These are phyloP conservation scores for Skeletonema potamos DNA, from an alignment of 108 stramenopile genomes.

Conservation along the genomic window DNA sequence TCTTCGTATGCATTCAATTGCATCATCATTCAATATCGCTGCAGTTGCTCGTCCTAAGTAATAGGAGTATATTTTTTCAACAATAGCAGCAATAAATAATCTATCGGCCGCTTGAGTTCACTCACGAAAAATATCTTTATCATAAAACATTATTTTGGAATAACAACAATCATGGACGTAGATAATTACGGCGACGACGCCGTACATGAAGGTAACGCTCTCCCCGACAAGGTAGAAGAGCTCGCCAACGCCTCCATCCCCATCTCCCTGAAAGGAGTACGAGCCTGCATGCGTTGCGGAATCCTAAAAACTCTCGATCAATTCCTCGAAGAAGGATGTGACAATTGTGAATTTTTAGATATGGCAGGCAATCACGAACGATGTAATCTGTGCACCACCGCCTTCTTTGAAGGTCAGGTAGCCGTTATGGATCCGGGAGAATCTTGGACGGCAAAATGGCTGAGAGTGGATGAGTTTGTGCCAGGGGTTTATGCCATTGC, in stretches of 20 bases:
- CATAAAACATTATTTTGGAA: not conserved
- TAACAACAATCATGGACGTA: slow-evolving; percentile 27
- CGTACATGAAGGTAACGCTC: slow-evolving; percentile 66
- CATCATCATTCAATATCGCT: too few relatives aligned
- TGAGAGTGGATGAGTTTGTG: slow-evolving; percentile 70
- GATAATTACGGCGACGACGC: slow-evolving; percentile 46
- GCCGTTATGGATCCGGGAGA: slow-evolving; percentile 90
- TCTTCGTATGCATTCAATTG: too few relatives aligned
- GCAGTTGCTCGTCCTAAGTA: not conserved
- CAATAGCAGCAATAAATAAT: too few relatives aligned
- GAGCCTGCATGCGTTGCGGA: slow-evolving; percentile 90
- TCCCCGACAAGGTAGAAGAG: slow-evolving; percentile 78
- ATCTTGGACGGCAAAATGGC: slow-evolving; percentile 88
- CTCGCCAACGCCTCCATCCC: slow-evolving; percentile 78
- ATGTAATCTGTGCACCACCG: slow-evolving; percentile 75
- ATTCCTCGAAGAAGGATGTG: slow-evolving; percentile 87
- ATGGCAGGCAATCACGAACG: slow-evolving; percentile 77
- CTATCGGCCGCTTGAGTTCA: too few relatives aligned
- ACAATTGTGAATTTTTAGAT: slow-evolving; percentile 90
- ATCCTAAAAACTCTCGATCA: slow-evolving; percentile 87
- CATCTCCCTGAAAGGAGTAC: slow-evolving; percentile 65
- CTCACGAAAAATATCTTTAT: not conserved
- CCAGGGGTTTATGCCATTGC: slow-evolving; percentile 88
- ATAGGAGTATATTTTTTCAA: too few relatives aligned
- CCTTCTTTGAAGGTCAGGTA: slow-evolving; percentile 86